phyloP scores from a whole-genome alignment of 805 yeast genomes.

The Schizosaccharomyces lindneri region DNA sequence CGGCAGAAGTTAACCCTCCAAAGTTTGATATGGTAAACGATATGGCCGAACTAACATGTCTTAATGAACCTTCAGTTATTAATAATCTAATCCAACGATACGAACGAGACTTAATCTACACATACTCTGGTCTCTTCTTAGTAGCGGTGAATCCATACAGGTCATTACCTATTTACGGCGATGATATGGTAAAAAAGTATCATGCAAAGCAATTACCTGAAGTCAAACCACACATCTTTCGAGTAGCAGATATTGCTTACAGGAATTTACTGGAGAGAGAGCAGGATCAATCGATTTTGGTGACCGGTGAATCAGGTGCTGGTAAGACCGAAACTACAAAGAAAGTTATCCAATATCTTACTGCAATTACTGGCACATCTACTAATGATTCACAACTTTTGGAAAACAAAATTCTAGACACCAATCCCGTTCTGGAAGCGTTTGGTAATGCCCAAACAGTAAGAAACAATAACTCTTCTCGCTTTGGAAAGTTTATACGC shows the following conservation, averaged over 20 bases:
- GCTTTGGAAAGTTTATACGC: conserved; percentile 89
- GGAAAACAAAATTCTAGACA: conserved; percentile 68
- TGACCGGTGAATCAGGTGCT: conserved; percentile 98
- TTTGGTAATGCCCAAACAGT: conserved; percentile 95
- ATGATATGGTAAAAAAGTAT: conserved; percentile 30
- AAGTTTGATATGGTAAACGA: conserved; percentile 79
- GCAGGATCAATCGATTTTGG: conserved; percentile 65
- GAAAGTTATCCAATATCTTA: conserved; percentile 73
- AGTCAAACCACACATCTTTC: conserved; percentile 64
- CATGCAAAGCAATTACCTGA: conserved; percentile 17
- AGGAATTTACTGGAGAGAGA: conserved; percentile 26
- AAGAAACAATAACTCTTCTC: conserved; percentile 76
- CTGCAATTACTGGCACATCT: conserved; percentile 22
- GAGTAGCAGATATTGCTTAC: conserved; percentile 67
- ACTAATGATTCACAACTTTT: conserved; percentile 15
- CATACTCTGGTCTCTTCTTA: conserved; percentile 81
- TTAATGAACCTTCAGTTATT: conserved; percentile 85
- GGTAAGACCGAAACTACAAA: conserved; percentile 97
- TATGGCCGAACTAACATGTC: conserved; percentile 82
- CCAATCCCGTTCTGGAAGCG: conserved; percentile 85
- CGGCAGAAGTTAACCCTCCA: conserved; percentile 42
- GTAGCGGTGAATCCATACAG: conserved; percentile 91
- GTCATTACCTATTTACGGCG: conserved; percentile 42
- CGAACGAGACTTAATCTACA: conserved; percentile 44
- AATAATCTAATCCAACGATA: conserved; percentile 61